Conservation (phyloP, 345 rosid species). For the Anacardium occidentale region DNA sequence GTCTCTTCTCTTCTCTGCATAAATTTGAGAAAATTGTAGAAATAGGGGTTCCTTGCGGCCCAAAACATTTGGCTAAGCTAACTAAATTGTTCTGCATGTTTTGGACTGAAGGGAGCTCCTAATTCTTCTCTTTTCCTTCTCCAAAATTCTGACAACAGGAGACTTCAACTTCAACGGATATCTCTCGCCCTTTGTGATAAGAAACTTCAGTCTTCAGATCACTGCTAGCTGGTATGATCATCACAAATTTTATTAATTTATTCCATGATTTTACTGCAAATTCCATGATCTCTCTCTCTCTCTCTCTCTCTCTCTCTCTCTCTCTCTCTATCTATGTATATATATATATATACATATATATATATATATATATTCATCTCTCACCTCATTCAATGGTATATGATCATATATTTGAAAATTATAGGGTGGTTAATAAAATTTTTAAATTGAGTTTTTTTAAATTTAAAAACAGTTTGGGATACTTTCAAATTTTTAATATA, state of each 20-base stretch:
- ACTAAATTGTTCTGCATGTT: not conserved
- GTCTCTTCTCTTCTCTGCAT: not conserved
- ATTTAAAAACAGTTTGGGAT: too few species aligned
- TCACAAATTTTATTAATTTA: not conserved
- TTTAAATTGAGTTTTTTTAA: too few species aligned
- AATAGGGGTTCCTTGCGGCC: conserved; percentile 27
- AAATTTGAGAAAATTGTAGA: conserved; percentile 16
- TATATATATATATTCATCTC: too few species aligned
- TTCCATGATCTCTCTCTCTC: too few species aligned
- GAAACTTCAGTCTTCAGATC: not conserved
- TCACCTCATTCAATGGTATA: too few species aligned
- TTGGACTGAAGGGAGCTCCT: conserved; percentile 33
- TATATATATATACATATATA: too few species aligned
- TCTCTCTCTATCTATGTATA: too few species aligned
- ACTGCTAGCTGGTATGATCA: not conserved
- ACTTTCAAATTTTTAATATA: too few species aligned
- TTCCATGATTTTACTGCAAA: not conserved
- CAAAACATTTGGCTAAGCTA: conserved; percentile 16
- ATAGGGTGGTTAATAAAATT: too few species aligned
- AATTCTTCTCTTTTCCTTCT: conserved; percentile 26
- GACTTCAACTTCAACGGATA: not conserved
- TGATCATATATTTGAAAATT: too few species aligned
- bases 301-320: too few species aligned
- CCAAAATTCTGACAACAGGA: not conserved
- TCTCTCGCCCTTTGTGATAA: not conserved